Evolutionary conservation across 2,329 filamentous ascomycete genomes (phyloP).

Genomic region (Zymoseptoria brevis): DNA sequence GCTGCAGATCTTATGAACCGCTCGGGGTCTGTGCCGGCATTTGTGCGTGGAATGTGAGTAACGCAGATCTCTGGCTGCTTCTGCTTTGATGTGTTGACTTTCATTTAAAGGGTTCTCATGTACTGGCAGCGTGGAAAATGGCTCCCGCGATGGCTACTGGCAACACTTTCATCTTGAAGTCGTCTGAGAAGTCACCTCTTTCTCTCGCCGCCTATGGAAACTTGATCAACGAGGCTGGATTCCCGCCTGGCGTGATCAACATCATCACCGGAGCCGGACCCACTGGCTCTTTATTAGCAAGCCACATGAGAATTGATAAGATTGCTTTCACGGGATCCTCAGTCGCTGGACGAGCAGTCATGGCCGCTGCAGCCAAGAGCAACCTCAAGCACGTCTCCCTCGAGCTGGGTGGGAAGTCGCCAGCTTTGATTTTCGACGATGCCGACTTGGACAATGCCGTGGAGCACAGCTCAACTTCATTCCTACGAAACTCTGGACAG

Average conservation of each 20-base stretch:
- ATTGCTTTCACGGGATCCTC: conserved; percentile 42
- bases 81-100: not conserved
- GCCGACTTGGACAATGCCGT: conserved; percentile 35
- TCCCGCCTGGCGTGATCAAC: conserved; percentile 39
- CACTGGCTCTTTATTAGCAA: conserved; percentile 20
- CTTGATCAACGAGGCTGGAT: conserved; percentile 41
- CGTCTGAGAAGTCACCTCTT: conserved; percentile 55
- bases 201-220: conserved; percentile 37
- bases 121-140: conserved; percentile 42
- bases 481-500: conserved; percentile 13
- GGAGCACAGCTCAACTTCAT: conserved; percentile 3
- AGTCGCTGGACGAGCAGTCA: conserved; percentile 37
- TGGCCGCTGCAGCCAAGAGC: conserved; percentile 28
- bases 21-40: conserved; percentile 36
- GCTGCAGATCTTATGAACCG: conserved; percentile 33
- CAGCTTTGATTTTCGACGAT: conserved; percentile 38
- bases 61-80: not conserved
- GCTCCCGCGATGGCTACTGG: conserved; percentile 54
- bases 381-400: conserved; percentile 41
- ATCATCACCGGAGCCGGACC: conserved; percentile 30
- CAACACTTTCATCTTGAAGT: conserved; percentile 54
- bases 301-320: conserved; percentile 45
- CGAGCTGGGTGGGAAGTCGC: conserved; percentile 44
- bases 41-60: conserved; percentile 34
- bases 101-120: conserved; percentile 24